phyloP scores from a whole-genome alignment of 106 monocot genomes.

The Acorus gramineus region DNA sequence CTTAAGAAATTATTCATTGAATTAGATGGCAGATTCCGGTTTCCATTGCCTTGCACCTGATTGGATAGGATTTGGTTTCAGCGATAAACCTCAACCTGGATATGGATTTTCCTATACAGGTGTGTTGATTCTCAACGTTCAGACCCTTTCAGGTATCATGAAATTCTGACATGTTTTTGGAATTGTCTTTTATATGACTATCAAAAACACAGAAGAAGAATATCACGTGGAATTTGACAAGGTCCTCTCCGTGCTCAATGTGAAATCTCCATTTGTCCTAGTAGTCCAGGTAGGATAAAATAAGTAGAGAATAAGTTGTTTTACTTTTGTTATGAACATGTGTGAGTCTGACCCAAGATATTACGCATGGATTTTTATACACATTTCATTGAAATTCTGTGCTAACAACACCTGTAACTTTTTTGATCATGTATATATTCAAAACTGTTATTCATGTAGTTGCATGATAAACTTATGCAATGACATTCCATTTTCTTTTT shows the following conservation, averaged over 20 bases:
- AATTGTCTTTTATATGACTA: neutral
- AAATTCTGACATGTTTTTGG: neutral
- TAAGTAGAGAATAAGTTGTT: too few relatives aligned
- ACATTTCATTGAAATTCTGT: neutral
- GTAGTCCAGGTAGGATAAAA: slow-evolving; percentile 54
- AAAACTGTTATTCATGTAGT: too few relatives aligned
- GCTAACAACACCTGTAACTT: too few relatives aligned
- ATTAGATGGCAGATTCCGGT: slow-evolving; percentile 79
- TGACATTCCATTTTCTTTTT: slow-evolving; percentile 6
- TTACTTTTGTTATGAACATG: too few relatives aligned
- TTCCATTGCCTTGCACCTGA: slow-evolving; percentile 97
- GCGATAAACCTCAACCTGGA: slow-evolving; percentile 93
- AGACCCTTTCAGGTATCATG: neutral
- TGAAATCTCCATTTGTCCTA: slow-evolving; percentile 67
- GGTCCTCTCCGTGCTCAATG: slow-evolving; percentile 58
- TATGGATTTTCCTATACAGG: slow-evolving; percentile 87
- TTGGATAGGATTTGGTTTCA: slow-evolving; percentile 99
- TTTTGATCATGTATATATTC: too few relatives aligned
- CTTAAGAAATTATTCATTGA: slow-evolving; percentile 12
- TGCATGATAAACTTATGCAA: too few relatives aligned
- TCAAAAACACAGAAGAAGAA: slow-evolving; percentile 65
- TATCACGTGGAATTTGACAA: slow-evolving; percentile 70
- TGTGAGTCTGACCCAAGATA: too few relatives aligned
- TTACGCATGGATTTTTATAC: neutral
- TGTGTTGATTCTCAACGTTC: slow-evolving; percentile 9